phyloP scores from a whole-genome alignment of 805 yeast species.

The Ogataea allantospora region DNA sequence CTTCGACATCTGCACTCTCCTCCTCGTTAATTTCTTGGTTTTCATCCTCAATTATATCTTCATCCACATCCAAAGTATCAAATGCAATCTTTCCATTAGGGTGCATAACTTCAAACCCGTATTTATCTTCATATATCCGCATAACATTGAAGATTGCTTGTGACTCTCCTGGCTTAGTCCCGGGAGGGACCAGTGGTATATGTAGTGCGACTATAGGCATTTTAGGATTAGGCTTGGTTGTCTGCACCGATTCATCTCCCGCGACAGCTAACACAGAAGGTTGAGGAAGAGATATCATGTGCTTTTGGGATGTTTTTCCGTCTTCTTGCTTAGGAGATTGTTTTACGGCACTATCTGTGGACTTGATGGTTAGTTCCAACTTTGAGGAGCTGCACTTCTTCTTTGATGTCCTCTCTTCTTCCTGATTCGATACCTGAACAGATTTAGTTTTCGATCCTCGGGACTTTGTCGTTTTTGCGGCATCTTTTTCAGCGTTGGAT shows the following conservation, averaged over 20 bases:
- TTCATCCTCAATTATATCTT: slow-evolving; percentile 43
- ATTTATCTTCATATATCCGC: slow-evolving; percentile 75
- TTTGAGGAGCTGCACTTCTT: slow-evolving; percentile 5
- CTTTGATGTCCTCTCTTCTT: slow-evolving; percentile 5
- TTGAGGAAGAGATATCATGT: slow-evolving; percentile 16
- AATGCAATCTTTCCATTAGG: slow-evolving; percentile 62
- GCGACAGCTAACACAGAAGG: slow-evolving; percentile 19
- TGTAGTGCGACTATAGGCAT: slow-evolving; percentile 54
- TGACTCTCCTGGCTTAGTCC: slow-evolving; percentile 44
- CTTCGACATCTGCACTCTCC: slow-evolving; percentile 31
- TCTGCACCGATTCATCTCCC: slow-evolving; percentile 5
- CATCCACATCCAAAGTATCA: slow-evolving; percentile 49
- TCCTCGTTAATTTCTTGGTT: slow-evolving; percentile 11
- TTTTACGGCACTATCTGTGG: slow-evolving; percentile 1
- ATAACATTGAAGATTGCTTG: slow-evolving; percentile 71
- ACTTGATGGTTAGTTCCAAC: neutral
- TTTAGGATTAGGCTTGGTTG: slow-evolving; percentile 1
- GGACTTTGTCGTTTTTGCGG: slow-evolving; percentile 1
- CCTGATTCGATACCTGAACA: slow-evolving; percentile 6
- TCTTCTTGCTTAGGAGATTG: slow-evolving; percentile 2
- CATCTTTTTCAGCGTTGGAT: slow-evolving; percentile 2
- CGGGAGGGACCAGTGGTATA: slow-evolving; percentile 53
- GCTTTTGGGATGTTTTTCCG: slow-evolving; percentile 6
- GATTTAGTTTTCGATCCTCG: slow-evolving; percentile 3
- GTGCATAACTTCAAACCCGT: slow-evolving; percentile 73